Evolutionary conservation across 2,329 filamentous ascomycete species (phyloP), one percentile per base, ranked within the genome.

Genomic region (Neonectria magnoliae): DNA sequence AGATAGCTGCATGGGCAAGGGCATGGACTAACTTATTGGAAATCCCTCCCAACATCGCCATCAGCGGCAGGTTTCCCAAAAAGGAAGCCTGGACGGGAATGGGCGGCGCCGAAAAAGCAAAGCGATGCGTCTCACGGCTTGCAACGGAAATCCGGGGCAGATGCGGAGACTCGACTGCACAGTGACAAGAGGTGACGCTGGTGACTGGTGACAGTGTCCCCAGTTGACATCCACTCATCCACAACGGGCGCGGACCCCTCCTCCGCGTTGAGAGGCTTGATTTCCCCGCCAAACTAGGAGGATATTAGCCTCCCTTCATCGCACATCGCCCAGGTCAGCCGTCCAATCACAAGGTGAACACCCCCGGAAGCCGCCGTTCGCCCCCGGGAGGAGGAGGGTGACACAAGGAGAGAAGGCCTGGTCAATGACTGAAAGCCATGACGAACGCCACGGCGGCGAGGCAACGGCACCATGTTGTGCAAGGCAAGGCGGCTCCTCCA

Each of bases 61-160:
- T 59, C 50, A 59, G 56, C 56, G 59, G 48, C 54, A 36, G 55
- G 44, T 56, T 64, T 64, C 61, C 60, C 18, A 54, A 59, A 59
- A 59, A 14, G 56, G 48, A 59, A 29, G 27, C 18, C 29, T 41
- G 14, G 22, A 53, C 31, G 45, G 27, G 27, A 38, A 27, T 53
- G 61, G 42, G 33, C 13, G 42, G 16, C 33, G 38, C n/a, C 11
- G 25, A 48, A 41, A 57, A 57, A 31, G 48, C 47, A 62, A 57
- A 27, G n/a, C 33, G 25, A 51, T 51, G 48, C 38, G 33, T 54
- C 55, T 62, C 56, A 56, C 56, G 61, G 56, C 44, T 59, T 59
- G 48, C 44, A 18, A 27, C 61, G 56, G 61, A 51, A 64, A 64
- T 64, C 61, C 51, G 56, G 61, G 61, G 61, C 61, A 59, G 33